Conservation (phyloP, 164 flowering plant species). For the Tetrastigma voinierianum region DNA sequence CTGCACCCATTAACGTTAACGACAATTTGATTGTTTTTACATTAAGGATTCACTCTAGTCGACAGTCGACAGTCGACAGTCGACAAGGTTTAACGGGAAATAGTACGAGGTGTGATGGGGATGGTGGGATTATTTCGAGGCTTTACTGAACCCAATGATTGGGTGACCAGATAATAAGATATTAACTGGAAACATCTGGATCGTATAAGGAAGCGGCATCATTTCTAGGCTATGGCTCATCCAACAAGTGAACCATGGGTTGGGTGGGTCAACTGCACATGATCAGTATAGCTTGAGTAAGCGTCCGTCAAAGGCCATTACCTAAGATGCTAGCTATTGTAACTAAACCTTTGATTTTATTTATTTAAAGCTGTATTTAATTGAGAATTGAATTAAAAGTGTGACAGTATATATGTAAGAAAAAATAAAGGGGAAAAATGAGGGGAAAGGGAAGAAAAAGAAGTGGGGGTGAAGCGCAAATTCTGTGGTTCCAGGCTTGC, state of each 20-base stretch:
- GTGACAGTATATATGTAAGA: not conserved
- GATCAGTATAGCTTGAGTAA: slow-evolving; percentile 9
- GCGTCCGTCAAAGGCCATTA: too few relatives aligned
- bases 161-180: not conserved
- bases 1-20: too few relatives aligned
- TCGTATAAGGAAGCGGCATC: slow-evolving; percentile 13
- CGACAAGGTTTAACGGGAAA: too few relatives aligned
- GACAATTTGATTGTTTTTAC: too few relatives aligned
- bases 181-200: slow-evolving; percentile 9
- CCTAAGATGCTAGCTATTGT: too few relatives aligned
- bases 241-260: slow-evolving; percentile 5
- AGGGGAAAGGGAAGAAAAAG: too few relatives aligned
- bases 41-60: too few relatives aligned
- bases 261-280: slow-evolving; percentile 24
- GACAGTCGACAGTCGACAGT: too few relatives aligned
- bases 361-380: too few relatives aligned
- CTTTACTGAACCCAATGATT: slow-evolving; percentile 20
- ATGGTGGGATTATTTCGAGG: slow-evolving; percentile 9
- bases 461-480: slow-evolving; percentile 20
- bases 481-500: slow-evolving; percentile 53
- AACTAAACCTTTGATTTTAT: too few relatives aligned
- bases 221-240: slow-evolving; percentile 19
- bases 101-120: not conserved
- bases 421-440: not conserved
- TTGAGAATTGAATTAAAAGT: not conserved